Percentiles rank a stretch among this genome's conserved stretches.
Evolutionary conservation across 306 rosid species (phyloP).

Genomic region (Malus orientalis): DNA sequence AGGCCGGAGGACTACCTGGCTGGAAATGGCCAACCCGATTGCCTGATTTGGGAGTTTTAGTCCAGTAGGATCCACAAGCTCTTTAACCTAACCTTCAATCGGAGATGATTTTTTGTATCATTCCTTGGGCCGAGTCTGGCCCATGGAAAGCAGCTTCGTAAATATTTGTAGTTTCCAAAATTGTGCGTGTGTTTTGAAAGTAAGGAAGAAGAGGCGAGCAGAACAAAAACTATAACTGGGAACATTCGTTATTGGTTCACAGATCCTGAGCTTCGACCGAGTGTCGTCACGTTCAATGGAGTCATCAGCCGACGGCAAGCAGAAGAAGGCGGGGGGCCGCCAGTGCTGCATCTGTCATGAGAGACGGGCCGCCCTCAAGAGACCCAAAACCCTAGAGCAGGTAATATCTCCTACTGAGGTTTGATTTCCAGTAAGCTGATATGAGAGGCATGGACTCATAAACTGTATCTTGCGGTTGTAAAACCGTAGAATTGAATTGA

Average conservation of each 20-base stretch:
- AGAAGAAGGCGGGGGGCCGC: conserved; percentile 22
- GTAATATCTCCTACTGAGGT: conserved; percentile 8
- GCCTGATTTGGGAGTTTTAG: too few relatives aligned
- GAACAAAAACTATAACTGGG: background rate
- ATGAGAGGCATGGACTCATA: background rate
- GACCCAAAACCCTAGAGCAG: conserved; percentile 86
- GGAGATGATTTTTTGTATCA: too few relatives aligned
- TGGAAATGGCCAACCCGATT: too few relatives aligned
- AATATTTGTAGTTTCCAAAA: too few relatives aligned
- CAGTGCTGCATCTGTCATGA: conserved; percentile 55
- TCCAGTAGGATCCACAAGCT: too few relatives aligned
- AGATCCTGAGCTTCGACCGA: background rate
- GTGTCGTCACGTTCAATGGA: background rate
- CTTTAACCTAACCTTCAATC: too few relatives aligned
- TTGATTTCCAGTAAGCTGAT: background rate
- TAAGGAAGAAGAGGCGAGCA: background rate
- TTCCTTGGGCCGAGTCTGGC: too few relatives aligned
- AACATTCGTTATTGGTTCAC: background rate
- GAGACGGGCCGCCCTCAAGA: conserved; percentile 60
- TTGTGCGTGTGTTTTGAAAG: background rate
- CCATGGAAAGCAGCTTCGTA: background rate
- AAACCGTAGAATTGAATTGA: background rate
- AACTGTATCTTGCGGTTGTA: background rate
- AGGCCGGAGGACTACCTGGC: too few relatives aligned
- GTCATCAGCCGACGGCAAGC: conserved; percentile 24